These are phyloP conservation scores for Epichloe coenophiala DNA, from an alignment of 2,329 filamentous ascomycete species.

Conservation along the genomic window DNA sequence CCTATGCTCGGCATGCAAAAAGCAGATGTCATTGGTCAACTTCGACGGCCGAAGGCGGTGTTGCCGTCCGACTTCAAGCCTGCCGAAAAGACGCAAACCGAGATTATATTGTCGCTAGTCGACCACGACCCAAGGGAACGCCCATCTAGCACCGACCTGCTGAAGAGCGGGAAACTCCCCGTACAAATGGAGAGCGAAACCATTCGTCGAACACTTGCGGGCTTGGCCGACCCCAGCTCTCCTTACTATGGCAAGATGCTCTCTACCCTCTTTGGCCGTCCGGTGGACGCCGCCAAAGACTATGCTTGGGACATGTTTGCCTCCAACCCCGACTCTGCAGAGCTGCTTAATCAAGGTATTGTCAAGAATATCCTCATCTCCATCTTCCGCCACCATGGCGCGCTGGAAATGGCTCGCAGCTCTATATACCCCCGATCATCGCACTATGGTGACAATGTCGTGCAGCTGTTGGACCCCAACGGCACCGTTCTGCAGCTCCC, in stretches of 20 bases:
- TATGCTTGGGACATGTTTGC: constrained; percentile 62
- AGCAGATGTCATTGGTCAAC: constrained; percentile 47
- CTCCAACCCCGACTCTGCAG: constrained; percentile 36
- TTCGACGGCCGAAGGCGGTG: constrained; percentile 53
- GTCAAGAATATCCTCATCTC: constrained; percentile 62
- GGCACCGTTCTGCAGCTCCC: constrained; percentile 90
- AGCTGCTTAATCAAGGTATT: constrained; percentile 56
- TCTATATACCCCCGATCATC: constrained; percentile 69
- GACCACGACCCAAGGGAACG: constrained; percentile 72
- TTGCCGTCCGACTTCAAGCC: constrained; percentile 63
- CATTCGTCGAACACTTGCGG: constrained; percentile 68
- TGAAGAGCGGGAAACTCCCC: constrained; percentile 76
- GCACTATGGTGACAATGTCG: constrained; percentile 60
- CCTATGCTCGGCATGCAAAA: constrained; percentile 55
- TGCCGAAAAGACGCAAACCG: constrained; percentile 57
- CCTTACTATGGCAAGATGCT: constrained; percentile 85
- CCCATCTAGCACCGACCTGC: constrained; percentile 67
- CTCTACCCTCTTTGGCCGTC: constrained; percentile 66
- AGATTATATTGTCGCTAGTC: constrained; percentile 67
- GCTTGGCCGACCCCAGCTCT: constrained; percentile 68
- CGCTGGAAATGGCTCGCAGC: constrained; percentile 64
- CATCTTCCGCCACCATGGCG: constrained; percentile 82
- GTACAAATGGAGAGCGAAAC: constrained; percentile 88
- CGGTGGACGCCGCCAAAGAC: constrained; percentile 67
- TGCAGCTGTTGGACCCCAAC: constrained; percentile 67